Conservation (phyloP, 164 flowering plant genomes). For the Vitis rupestris region DNA sequence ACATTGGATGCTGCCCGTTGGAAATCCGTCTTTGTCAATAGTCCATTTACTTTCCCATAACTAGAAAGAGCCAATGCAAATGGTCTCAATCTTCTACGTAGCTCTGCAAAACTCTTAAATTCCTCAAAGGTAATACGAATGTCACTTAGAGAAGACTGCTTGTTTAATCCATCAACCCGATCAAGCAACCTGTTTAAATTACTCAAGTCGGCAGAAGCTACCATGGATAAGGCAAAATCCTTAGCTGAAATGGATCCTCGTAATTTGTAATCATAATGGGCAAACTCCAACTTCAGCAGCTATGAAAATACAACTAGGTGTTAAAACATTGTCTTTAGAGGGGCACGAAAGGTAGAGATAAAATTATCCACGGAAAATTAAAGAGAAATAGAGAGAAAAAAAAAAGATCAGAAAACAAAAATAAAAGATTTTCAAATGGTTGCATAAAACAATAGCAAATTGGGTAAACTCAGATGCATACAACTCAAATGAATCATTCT, state of each 20-base stretch:
- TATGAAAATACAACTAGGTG: constrained; percentile 21
- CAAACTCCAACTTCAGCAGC: constrained; percentile 83
- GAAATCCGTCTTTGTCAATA: constrained; percentile 69
- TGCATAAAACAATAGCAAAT: no score
- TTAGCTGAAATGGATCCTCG: constrained; percentile 76
- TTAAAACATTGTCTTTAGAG: background rate
- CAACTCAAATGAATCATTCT: no score
- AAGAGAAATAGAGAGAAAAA: no score
- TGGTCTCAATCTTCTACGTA: constrained; percentile 61
- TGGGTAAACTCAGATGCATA: no score
- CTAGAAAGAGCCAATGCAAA: constrained; percentile 82
- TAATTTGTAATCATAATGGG: constrained; percentile 76
- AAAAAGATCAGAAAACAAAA: no score
- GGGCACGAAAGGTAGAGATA: background rate
- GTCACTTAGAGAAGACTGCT: constrained; percentile 44
- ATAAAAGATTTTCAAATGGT: no score
- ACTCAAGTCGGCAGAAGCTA: constrained; percentile 89
- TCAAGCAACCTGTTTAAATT: constrained; percentile 64
- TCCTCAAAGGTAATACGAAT: constrained; percentile 69
- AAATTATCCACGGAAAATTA: background rate
- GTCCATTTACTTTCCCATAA: constrained; percentile 71
- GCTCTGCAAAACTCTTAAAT: constrained; percentile 73
- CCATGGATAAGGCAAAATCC: constrained; percentile 93
- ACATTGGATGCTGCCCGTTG: constrained; percentile 87
- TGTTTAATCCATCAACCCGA: constrained; percentile 59